Evolutionary conservation across 306 rosid genomes (phyloP).

Genomic region (Dalbergia cultrata): DNA sequence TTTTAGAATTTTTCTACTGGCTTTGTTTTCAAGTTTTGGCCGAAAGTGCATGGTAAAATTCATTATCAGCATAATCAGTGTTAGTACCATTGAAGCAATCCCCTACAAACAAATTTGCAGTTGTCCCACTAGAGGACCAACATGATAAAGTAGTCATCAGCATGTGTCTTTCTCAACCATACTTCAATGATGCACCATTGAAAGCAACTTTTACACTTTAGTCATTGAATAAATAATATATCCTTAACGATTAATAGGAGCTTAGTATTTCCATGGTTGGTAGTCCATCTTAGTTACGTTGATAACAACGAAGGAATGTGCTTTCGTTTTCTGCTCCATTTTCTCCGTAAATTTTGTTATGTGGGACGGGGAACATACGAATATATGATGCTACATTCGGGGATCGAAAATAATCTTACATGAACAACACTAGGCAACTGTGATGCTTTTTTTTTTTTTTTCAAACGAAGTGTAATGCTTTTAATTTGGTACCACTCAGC

Average conservation of each 20-base stretch:
- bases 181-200: conserved; percentile 15
- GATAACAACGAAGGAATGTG: background rate
- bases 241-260: background rate
- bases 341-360: background rate
- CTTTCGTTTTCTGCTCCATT: background rate
- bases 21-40: conserved; percentile 22
- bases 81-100: conserved; percentile 21
- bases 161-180: conserved; percentile 33
- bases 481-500: no score
- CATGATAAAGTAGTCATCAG: conserved; percentile 16
- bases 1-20: conserved; percentile 12
- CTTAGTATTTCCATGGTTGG: background rate
- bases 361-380: background rate
- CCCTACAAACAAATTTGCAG: conserved; percentile 11
- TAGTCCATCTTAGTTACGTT: background rate
- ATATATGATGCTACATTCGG: background rate
- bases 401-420: background rate
- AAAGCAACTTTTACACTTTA: conserved; percentile 5
- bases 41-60: conserved; percentile 24
- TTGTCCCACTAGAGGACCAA: conserved; percentile 11
- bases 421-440: background rate
- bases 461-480: no score
- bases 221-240: background rate
- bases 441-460: no score
- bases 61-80: conserved; percentile 4